A percentile compares a stretch with the other conserved stretches of the same genome.
These are phyloP conservation scores for Pharus latifolius DNA, from an alignment of 176 grass and related monocot species.

Conservation along the genomic window DNA sequence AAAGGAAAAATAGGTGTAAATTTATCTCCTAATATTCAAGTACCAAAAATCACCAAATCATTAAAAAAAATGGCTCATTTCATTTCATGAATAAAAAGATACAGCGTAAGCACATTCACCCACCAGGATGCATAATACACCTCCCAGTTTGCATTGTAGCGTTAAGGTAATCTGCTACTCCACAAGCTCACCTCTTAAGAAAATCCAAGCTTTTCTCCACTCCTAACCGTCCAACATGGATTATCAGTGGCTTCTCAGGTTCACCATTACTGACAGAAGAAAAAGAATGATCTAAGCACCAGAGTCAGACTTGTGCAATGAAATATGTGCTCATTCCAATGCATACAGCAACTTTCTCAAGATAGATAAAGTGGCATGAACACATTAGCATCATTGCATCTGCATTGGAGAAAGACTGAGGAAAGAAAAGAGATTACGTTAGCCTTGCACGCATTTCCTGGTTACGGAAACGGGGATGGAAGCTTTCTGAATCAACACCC, in stretches of 20 bases:
- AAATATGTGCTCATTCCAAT: background rate
- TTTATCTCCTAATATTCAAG: no score
- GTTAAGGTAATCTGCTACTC: background rate
- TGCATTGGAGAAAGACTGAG: background rate
- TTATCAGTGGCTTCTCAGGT: constrained; percentile 80
- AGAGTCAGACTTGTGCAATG: background rate
- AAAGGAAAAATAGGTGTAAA: no score
- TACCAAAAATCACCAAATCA: no score
- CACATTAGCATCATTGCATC: background rate
- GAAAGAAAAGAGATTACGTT: constrained; percentile 12
- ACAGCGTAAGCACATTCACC: background rate
- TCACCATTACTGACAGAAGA: constrained; percentile 46
- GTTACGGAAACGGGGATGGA: constrained; percentile 68
- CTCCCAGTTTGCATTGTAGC: background rate
- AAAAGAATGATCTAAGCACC: background rate
- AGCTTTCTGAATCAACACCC: constrained; percentile 88
- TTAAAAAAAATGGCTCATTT: background rate
- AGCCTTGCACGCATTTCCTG: constrained; percentile 84
- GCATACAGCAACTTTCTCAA: background rate
- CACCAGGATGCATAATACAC: background rate
- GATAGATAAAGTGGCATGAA: background rate
- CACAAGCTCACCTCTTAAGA: constrained; percentile 57
- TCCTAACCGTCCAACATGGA: constrained; percentile 87
- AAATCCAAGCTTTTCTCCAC: constrained; percentile 98
- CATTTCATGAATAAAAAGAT: background rate